A percentile compares a stretch with the other conserved stretches of the same genome.
phyloP scores from a whole-genome alignment of 2,329 filamentous ascomycete genomes.

The Pyrenochaeta sp. region DNA sequence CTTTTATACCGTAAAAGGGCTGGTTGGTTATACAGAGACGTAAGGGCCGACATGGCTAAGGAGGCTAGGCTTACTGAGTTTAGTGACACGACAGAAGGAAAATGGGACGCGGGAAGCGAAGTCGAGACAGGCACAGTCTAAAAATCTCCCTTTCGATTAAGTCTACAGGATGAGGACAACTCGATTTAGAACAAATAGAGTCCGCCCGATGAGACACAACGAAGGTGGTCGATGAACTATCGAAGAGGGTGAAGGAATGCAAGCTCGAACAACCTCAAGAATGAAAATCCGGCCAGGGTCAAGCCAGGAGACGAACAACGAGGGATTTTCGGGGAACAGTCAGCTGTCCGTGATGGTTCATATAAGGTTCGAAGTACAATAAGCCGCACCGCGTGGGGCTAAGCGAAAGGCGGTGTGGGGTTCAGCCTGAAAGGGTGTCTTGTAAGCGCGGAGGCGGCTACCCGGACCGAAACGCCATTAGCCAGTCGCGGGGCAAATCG shows the following conservation, averaged over 20 bases:
- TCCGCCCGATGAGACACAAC: slow-evolving; percentile 7
- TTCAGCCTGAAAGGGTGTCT: slow-evolving; percentile 32
- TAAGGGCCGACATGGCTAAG: slow-evolving; percentile 26
- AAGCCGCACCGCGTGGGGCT: slow-evolving; percentile 41
- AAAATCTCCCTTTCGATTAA: slow-evolving; percentile 6
- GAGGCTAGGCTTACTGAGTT: slow-evolving; percentile 39
- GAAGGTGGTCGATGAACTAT: slow-evolving; percentile 9
- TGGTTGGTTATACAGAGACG: slow-evolving; percentile 34
- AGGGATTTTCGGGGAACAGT: slow-evolving; percentile 12
- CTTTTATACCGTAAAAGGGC: slow-evolving; percentile 21
- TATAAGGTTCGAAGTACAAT: slow-evolving; percentile 34
- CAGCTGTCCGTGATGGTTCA: slow-evolving; percentile 18
- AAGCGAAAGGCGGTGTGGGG: slow-evolving; percentile 42
- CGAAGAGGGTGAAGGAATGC: slow-evolving; percentile 4
- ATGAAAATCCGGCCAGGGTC: slow-evolving; percentile 7
- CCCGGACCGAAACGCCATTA: slow-evolving; percentile 44
- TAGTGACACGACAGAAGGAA: slow-evolving; percentile 24
- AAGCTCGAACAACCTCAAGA: slow-evolving; percentile 6
- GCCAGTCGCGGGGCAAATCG: slow-evolving; percentile 14
- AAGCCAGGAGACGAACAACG: slow-evolving; percentile 5
- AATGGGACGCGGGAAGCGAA: slow-evolving; percentile 14
- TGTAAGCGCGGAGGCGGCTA: slow-evolving; percentile 37
- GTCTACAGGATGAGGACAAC: slow-evolving; percentile 8
- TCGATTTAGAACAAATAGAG: slow-evolving; percentile 7
- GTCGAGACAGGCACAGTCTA: slow-evolving; percentile 17